phyloP scores from a whole-genome alignment of 2,329 filamentous ascomycete genomes.

The Penicillium polonicum region DNA sequence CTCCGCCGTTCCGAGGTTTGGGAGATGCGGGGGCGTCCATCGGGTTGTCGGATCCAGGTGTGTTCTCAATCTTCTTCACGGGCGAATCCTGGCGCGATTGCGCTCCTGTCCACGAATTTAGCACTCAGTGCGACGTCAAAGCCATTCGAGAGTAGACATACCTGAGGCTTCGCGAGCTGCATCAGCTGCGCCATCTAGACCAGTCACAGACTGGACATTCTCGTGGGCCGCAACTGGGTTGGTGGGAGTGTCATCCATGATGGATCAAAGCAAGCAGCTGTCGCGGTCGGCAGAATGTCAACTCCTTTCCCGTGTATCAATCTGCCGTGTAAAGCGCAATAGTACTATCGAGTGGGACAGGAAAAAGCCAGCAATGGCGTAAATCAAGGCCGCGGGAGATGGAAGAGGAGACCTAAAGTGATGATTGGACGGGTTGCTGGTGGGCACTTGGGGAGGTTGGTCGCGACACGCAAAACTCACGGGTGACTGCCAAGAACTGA shows the following conservation, averaged over 20 bases:
- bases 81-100: slow-evolving; percentile 36
- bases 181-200: slow-evolving; percentile 31
- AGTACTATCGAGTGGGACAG: slow-evolving; percentile 1
- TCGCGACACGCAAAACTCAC: slow-evolving; percentile 38
- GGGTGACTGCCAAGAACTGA: slow-evolving; percentile 29
- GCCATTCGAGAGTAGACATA: slow-evolving; percentile 23
- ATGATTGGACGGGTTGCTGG: slow-evolving; percentile 26
- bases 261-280: slow-evolving; percentile 28
- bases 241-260: slow-evolving; percentile 40
- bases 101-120: slow-evolving; percentile 28
- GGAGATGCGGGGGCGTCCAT: slow-evolving; percentile 67
- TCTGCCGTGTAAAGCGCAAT: slow-evolving; percentile 17
- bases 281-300: slow-evolving; percentile 33
- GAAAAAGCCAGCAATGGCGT: slow-evolving; percentile 5
- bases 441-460: slow-evolving; percentile 33
- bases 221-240: slow-evolving; percentile 29
- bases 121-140: slow-evolving; percentile 16
- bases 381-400: slow-evolving; percentile 13
- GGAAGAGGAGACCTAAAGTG: slow-evolving; percentile 14
- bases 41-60: slow-evolving; percentile 59
- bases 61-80: slow-evolving; percentile 30
- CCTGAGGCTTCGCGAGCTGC: slow-evolving; percentile 33
- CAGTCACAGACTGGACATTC: slow-evolving; percentile 27
- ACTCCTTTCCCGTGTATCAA: slow-evolving; percentile 32
- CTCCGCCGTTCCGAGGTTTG: slow-evolving; percentile 59